Evolutionary conservation across 495 filamentous ascomycete genomes (phyloP).

Genomic region (Penicillium turbatum): DNA sequence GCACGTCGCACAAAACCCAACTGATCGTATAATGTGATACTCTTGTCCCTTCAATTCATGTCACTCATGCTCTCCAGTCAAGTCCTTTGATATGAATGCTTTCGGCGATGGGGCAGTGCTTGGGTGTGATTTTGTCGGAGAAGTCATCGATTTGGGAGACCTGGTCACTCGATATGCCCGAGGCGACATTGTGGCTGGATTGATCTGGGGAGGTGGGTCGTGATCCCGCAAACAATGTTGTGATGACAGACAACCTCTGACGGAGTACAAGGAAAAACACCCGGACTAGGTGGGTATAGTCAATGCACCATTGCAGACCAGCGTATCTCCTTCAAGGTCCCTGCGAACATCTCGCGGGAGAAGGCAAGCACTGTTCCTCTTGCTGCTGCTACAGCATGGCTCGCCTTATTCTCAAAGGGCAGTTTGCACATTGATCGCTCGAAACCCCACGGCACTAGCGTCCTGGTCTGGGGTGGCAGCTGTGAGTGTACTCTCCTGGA

Average conservation of each 20-base stretch:
- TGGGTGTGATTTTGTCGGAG: constrained; percentile 52
- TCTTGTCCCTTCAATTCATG: background rate
- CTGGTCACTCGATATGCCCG: constrained; percentile 36
- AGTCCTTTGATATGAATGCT: constrained; percentile 23
- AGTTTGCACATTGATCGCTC: constrained; percentile 22
- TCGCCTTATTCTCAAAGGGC: constrained; percentile 25
- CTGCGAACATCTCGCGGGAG: constrained; percentile 13
- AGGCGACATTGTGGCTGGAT: constrained; percentile 35
- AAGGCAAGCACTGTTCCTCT: constrained; percentile 28
- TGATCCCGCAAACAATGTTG: background rate
- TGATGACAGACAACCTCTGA: background rate
- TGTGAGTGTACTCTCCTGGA: no score
- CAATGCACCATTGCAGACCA: constrained; percentile 26
- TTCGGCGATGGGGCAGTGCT: constrained; percentile 38
- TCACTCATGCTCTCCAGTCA: constrained; percentile 10
- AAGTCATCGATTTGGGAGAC: constrained; percentile 45
- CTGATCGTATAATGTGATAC: constrained; percentile 19
- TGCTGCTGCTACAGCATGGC: constrained; percentile 27
- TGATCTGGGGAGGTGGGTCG: constrained; percentile 26
- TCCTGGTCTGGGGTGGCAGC: constrained; percentile 35
- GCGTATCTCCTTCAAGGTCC: constrained; percentile 22
- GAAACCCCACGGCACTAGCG: background rate
- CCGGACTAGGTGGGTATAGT: constrained; percentile 5
- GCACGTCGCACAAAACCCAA: constrained; percentile 31
- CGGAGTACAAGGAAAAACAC: constrained; percentile 4